Evolutionary conservation across 345 rosid genomes (phyloP).

Genomic region (Clausena lansium): DNA sequence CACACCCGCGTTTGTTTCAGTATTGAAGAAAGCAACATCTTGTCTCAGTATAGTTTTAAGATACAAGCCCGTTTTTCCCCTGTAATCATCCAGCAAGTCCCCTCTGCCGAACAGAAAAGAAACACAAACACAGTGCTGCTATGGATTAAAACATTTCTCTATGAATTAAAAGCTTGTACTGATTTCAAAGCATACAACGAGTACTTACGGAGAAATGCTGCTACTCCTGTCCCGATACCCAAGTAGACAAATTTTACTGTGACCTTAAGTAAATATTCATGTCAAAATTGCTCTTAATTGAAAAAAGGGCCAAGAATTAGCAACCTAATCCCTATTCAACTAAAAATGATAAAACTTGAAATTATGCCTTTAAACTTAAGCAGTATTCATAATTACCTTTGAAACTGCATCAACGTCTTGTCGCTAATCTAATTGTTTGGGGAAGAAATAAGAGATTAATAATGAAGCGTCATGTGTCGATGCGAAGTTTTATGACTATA

Average conservation of each 20-base stretch:
- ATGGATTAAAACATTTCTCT: neutral
- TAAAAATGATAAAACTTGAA: neutral
- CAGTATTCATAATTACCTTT: constrained; percentile 38
- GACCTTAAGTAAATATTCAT: constrained; percentile 37
- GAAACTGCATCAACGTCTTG: constrained; percentile 41
- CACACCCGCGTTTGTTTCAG: constrained; percentile 81
- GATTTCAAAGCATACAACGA: neutral
- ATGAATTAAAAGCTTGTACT: neutral
- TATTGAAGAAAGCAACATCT: constrained; percentile 74
- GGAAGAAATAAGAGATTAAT: too few species aligned
- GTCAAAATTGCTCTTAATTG: neutral
- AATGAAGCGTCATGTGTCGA: too few species aligned
- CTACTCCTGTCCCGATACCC: constrained; percentile 56
- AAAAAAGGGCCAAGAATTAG: neutral
- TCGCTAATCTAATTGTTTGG: too few species aligned
- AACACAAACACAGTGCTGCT: too few species aligned
- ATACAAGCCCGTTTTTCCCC: constrained; percentile 64
- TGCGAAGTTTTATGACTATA: too few species aligned
- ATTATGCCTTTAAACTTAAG: neutral
- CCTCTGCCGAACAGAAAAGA: too few species aligned
- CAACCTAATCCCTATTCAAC: too few species aligned
- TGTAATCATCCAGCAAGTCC: too few species aligned
- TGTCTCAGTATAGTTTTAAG: constrained; percentile 74
- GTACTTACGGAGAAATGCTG: constrained; percentile 76
- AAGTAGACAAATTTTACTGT: constrained; percentile 70